These are phyloP conservation scores for Danielia oregonensis DNA, from an alignment of 805 yeast genomes.

Conservation along the genomic window DNA sequence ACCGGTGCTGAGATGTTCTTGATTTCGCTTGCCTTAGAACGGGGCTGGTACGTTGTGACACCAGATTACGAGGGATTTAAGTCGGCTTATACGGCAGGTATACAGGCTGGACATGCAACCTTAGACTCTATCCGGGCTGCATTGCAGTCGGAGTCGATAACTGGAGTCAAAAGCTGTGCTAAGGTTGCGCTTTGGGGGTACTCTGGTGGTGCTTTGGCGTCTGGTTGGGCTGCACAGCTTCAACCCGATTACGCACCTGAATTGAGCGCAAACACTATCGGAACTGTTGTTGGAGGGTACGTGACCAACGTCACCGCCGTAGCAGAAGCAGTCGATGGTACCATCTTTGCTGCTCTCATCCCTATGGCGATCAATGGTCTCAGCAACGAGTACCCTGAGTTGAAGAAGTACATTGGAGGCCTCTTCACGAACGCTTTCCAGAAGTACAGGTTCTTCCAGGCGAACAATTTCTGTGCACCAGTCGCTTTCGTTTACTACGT, in stretches of 20 bases:
- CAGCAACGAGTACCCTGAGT: conserved; percentile 1
- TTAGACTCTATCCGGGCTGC: conserved; percentile 19
- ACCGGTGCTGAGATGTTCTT: conserved; percentile 14
- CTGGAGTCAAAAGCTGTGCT: conserved; percentile 15
- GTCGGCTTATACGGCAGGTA: conserved; percentile 18
- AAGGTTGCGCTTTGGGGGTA: conserved; percentile 7
- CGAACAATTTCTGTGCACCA: neutral
- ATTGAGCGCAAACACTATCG: neutral
- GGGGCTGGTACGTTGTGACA: conserved; percentile 18
- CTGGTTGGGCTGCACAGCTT: conserved; percentile 3
- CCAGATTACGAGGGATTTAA: conserved; percentile 22
- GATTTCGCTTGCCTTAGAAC: conserved; percentile 13
- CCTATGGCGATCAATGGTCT: neutral
- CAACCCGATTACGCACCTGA: conserved; percentile 2
- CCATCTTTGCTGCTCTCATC: neutral
- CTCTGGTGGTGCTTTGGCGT: conserved; percentile 1
- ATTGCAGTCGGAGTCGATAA: conserved; percentile 8
- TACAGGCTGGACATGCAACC: conserved; percentile 18
- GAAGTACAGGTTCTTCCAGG: neutral
- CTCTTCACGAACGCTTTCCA: neutral
- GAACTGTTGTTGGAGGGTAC: conserved; percentile 1
- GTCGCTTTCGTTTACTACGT: no score
- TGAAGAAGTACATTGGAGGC: neutral
- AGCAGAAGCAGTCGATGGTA: neutral
- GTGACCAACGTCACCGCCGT: conserved; percentile 1